Conservation (phyloP, 1,284 basidiomycete genomes). For the Sporisorium iseilematis-ciliati region DNA sequence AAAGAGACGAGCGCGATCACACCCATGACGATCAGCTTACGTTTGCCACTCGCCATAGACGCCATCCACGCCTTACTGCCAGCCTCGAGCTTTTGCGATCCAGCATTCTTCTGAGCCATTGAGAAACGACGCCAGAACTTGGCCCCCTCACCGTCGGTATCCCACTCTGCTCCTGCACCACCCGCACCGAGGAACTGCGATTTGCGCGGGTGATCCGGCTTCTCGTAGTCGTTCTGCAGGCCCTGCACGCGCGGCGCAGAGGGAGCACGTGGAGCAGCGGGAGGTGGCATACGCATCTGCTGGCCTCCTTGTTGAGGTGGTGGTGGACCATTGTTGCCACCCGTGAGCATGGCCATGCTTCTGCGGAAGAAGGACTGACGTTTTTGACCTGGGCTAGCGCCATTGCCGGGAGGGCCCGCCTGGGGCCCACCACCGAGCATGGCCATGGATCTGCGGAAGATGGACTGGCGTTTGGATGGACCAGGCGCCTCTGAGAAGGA, state of each 20-base stretch:
- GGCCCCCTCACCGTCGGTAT: slow-evolving; percentile 57
- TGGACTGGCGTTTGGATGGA: slow-evolving; percentile 42
- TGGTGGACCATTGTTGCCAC: slow-evolving; percentile 12
- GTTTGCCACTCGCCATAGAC: slow-evolving; percentile 30
- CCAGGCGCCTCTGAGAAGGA: slow-evolving; percentile 49
- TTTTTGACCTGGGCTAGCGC: slow-evolving; percentile 21
- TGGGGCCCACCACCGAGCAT: slow-evolving; percentile 42
- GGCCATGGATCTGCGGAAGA: slow-evolving; percentile 58
- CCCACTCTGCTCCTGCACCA: slow-evolving; percentile 62
- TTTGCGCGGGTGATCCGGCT: slow-evolving; percentile 56
- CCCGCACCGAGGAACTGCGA: slow-evolving; percentile 59
- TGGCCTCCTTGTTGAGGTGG: slow-evolving; percentile 18
- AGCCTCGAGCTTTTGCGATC: slow-evolving; percentile 42
- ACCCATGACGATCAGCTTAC: slow-evolving; percentile 53
- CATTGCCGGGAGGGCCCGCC: slow-evolving; percentile 17
- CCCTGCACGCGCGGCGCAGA: slow-evolving; percentile 51
- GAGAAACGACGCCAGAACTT: slow-evolving; percentile 64
- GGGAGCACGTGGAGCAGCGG: slow-evolving; percentile 23
- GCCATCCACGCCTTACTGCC: slow-evolving; percentile 43
- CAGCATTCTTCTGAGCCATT: slow-evolving; percentile 52
- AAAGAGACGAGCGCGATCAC: slow-evolving; percentile 35
- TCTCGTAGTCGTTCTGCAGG: slow-evolving; percentile 51
- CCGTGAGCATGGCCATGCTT: slow-evolving; percentile 58
- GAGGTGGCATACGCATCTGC: slow-evolving; percentile 38
- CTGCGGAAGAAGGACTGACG: slow-evolving; percentile 55